Evolutionary conservation across 805 yeast genomes (phyloP).

Genomic region (Yueomyces sp.): DNA sequence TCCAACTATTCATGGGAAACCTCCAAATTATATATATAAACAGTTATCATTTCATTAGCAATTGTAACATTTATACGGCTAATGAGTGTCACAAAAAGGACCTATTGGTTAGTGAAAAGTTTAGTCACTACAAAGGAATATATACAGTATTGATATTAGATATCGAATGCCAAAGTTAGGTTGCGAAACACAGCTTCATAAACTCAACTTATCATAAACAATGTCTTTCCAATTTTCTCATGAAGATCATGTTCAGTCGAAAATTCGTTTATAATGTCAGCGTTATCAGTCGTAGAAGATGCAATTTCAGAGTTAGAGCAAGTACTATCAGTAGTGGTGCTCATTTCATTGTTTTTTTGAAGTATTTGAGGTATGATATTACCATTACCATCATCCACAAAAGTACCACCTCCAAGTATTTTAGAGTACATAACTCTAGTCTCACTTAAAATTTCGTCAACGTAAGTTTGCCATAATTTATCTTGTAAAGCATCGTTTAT

Average conservation of each 20-base stretch:
- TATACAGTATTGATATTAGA: no score
- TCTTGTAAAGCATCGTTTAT: constrained; percentile 13
- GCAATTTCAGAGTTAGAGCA: no score
- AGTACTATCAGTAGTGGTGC: no score
- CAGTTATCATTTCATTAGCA: no score
- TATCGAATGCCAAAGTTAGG: no score
- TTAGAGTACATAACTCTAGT: constrained; percentile 25
- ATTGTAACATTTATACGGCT: no score
- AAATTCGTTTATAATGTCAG: constrained; percentile 6
- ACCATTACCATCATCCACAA: constrained; percentile 19
- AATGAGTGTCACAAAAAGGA: no score
- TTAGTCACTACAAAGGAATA: no score
- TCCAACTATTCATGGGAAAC: no score
- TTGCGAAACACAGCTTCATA: no score
- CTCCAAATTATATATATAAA: no score
- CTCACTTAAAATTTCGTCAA: constrained; percentile 19
- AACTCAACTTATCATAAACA: neutral
- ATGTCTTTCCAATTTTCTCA: neutral
- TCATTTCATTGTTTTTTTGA: neutral
- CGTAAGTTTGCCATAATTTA: constrained; percentile 17
- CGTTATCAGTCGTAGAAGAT: neutral
- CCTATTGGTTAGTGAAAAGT: no score
- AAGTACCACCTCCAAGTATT: constrained; percentile 24
- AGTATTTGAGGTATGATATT: constrained; percentile 16
- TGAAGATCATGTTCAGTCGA: constrained; percentile 12